Evolutionary conservation across 148 eudicot species (phyloP).

Genomic region (Rhododendron griersonianum): DNA sequence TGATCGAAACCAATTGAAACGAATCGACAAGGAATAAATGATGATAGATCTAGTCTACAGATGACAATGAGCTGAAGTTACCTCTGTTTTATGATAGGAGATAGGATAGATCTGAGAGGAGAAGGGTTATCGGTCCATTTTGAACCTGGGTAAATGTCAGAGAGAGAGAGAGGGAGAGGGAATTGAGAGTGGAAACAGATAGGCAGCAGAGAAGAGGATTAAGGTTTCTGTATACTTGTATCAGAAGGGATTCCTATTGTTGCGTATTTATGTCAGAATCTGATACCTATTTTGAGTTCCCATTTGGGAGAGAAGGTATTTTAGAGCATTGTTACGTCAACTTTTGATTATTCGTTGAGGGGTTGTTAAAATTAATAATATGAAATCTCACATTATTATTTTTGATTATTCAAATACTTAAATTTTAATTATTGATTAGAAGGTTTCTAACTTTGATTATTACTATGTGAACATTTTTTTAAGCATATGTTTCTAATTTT

Average conservation of each 20-base stretch:
- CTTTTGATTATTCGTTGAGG: too few species aligned
- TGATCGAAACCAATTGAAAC: background rate
- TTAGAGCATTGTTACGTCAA: too few species aligned
- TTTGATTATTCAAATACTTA: too few species aligned
- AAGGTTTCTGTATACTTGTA: background rate
- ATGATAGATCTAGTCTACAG: background rate
- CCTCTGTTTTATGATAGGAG: background rate
- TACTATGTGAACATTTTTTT: too few species aligned
- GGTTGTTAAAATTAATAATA: too few species aligned
- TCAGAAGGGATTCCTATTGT: background rate
- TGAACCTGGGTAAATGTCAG: background rate
- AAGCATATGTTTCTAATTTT: too few species aligned
- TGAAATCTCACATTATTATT: too few species aligned
- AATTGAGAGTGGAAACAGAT: background rate
- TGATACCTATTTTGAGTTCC: background rate
- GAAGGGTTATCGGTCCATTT: background rate
- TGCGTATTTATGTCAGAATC: background rate
- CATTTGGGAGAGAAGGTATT: background rate
- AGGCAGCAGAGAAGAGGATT: background rate
- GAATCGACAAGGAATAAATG: background rate
- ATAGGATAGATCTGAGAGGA: background rate
- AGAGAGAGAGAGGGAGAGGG: background rate
- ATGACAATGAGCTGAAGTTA: constrained; percentile 3
- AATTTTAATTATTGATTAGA: too few species aligned
- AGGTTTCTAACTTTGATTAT: too few species aligned